phyloP scores from a whole-genome alignment of 208 protist species.

The Leishmania guyanensis region DNA sequence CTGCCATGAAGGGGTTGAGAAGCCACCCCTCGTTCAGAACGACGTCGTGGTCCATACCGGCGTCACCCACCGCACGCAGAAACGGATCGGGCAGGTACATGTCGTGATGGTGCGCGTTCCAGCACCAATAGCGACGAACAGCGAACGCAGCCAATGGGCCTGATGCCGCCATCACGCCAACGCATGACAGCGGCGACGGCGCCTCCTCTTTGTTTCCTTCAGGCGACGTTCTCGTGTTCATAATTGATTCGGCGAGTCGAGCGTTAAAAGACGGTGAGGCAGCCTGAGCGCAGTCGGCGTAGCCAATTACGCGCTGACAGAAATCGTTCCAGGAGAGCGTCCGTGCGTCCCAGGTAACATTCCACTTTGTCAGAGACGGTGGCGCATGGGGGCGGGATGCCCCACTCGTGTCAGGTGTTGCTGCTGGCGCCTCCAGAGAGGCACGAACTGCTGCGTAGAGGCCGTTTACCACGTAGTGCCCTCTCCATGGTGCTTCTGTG shows the following conservation, averaged over 20 bases:
- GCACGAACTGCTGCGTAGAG: slow-evolving; percentile 25
- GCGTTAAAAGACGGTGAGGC: slow-evolving; percentile 45
- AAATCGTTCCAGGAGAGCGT: slow-evolving; percentile 59
- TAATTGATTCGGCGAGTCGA: slow-evolving; percentile 16
- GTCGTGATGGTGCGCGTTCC: slow-evolving; percentile 30
- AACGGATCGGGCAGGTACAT: slow-evolving; percentile 26
- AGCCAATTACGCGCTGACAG: slow-evolving; percentile 55
- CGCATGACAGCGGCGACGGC: slow-evolving; percentile 17
- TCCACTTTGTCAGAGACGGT: slow-evolving; percentile 19
- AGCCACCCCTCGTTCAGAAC: slow-evolving; percentile 14
- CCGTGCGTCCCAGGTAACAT: slow-evolving; percentile 47
- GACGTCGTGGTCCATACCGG: slow-evolving; percentile 5
- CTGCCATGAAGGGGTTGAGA: slow-evolving; percentile 12
- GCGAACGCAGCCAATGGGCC: slow-evolving; percentile 31
- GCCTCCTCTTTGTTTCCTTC: background rate
- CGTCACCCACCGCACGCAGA: slow-evolving; percentile 23
- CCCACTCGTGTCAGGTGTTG: background rate
- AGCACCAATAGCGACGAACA: slow-evolving; percentile 27
- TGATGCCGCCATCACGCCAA: slow-evolving; percentile 26
- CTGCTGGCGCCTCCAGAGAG: background rate
- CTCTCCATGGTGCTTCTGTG: slow-evolving; percentile 13
- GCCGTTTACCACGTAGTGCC: slow-evolving; percentile 32
- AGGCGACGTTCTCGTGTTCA: background rate
- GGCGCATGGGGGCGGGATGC: background rate
- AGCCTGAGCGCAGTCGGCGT: slow-evolving; percentile 43